Base-by-base conservation (phyloP, 345 rosid species). In the Carallia pectinifolia region DNA sequence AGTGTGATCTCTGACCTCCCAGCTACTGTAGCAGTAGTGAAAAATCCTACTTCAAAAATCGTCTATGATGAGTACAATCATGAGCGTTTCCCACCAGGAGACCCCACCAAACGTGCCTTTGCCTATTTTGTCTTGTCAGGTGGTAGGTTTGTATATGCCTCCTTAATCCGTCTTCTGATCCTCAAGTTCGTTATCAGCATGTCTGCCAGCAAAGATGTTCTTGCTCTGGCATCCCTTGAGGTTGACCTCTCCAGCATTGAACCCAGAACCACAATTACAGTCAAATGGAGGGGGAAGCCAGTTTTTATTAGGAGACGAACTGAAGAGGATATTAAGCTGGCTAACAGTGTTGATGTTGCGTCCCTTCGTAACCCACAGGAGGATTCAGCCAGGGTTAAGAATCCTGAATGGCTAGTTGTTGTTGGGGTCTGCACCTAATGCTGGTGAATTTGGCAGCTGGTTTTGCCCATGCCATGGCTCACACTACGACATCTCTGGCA, bases 381-480 rank as follows among this genome's bases (percentile, higher is more conserved):
- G 68, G 98, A 93, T 53, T 44, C 84, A 0, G 86, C 61, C 9
- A 87, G 96, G 76, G 94, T 90, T 47, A 93, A 91, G 90, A 63
- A 91, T 62, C 97, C 97, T 7, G 97, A 91, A 73, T 91, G 96
- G 97, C 83, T 93, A 56, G 66, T 93, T 0, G 92, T 93, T 23
- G 66, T 93, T 31, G 97, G 98, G 17, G 97, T 89, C 37, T 93
- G 96, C 87, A 93, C 98, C 96, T 5, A 91, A 93, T 76, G 97
- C 97, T 61, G 97, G 97, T 80, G 98, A 93, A 33, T 93, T 79
- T 66, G 94, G 91, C 1, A 95, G 98, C 13, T 93, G 98, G 96
- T 93, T 91, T 76, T 91, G 97, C 73, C 97, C 97, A 9, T 89
- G 96, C 81, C 98, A 93, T 18, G 98, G 97, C 6, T 93, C 97